Evolutionary conservation across 2,329 filamentous ascomycete genomes (phyloP), one percentile per base, ranked within the genome.

Genomic region (Trichophyton schoenleinii): DNA sequence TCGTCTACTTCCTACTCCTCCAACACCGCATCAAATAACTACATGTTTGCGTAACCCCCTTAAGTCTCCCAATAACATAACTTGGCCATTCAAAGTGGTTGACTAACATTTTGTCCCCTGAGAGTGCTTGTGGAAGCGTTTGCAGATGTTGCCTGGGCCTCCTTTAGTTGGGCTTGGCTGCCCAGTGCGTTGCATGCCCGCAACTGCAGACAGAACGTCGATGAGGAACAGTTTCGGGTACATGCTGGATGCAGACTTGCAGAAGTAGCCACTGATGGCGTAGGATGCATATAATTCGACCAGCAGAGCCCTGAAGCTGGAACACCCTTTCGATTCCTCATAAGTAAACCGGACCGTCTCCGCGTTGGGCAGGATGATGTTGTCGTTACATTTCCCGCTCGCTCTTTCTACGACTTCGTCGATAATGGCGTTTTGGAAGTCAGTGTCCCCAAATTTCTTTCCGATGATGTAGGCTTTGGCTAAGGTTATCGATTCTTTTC

Each of bases 391-490:
- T 13, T 7, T 28, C 2, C 18, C 28, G 2, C 5, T 3, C 18
- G 31, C 52, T 28, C 25, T 34, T 18, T 55, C 20, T 34, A 55
- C 9, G 15, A 84, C 69, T 4, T n/a, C 13, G 46, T 59, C 41
- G 18, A 59, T 18, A 8, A 59, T 18, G n/a, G 58, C 58, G 9
- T 59, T 25, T 25, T 59, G 42, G 18, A 59, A 59, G 9, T 28
- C 28, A 8, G 3, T 20, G n/a, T 59, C 58, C 6, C 28, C 41
- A 5, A 59, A 48, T 20, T 15, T 31, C 46, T 59, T 25, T 36
- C 58, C 46, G 4, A 44, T 7, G n/a, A 18, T 15, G 41, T 46
- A 48, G 3, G 28, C 38, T 34, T 34, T 59, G 20, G 25, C 58
- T 6, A 59, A 48, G 20, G 20, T 31, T 11, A 9, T 11, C n/a